A percentile compares a stretch with the other conserved stretches of the same genome.
phyloP scores from a whole-genome alignment of 306 rosid species.

The Crataegus laevigata region DNA sequence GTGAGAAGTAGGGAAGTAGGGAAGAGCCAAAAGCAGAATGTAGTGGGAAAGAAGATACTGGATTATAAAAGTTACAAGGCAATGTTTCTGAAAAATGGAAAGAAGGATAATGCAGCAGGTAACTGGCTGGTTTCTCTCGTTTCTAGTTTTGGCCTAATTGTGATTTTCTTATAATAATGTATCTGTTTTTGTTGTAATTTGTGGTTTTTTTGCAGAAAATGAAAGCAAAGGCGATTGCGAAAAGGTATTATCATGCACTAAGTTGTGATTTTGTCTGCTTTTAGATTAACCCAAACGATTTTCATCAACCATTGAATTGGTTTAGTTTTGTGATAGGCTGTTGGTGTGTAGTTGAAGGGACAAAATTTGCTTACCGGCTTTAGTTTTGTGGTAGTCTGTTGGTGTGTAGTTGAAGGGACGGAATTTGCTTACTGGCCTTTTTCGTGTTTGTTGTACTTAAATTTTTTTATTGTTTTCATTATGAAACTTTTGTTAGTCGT shows the following conservation, averaged over 20 bases:
- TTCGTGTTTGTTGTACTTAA: background rate
- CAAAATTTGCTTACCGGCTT: background rate
- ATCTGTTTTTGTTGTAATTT: background rate
- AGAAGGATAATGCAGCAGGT: slow-evolving; percentile 30
- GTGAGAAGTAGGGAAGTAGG: slow-evolving; percentile 30
- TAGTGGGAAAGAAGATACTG: slow-evolving; percentile 23
- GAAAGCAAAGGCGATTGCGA: slow-evolving; percentile 27
- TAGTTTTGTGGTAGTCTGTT: background rate
- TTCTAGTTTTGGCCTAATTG: background rate
- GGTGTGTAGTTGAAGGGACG: background rate
- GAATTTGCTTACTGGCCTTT: background rate
- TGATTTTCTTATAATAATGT: background rate
- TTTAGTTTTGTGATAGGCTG: background rate
- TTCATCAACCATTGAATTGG: background rate
- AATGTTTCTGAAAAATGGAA: slow-evolving; percentile 13
- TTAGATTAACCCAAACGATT: background rate
- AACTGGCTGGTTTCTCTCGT: background rate
- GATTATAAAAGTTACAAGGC: slow-evolving; percentile 33
- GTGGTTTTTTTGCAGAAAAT: slow-evolving; percentile 23
- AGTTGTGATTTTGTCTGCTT: background rate
- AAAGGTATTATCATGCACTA: slow-evolving; percentile 39
- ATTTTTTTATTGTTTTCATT: background rate
- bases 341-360: background rate
- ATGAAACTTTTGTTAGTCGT: background rate
- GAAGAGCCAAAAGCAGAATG: slow-evolving; percentile 18